Evolutionary conservation across 23 red algal genomes (phyloP), one percentile per base, ranked within the genome.

Genomic region (Cyanidium caldarium): DNA sequence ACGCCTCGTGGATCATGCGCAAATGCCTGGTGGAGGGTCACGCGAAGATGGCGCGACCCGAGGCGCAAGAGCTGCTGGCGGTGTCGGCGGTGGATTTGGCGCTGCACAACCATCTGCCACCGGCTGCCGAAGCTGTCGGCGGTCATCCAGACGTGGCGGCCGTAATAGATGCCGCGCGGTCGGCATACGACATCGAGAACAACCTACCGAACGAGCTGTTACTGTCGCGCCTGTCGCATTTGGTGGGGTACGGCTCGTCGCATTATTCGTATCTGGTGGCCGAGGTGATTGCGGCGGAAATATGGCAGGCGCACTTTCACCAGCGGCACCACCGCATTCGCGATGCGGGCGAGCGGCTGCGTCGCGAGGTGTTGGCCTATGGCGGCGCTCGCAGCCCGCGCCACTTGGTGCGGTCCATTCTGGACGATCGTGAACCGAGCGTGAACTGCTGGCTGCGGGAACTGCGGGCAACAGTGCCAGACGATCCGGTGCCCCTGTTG

Each of bases 221-320:
- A 1, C 2, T 75, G 33, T 20, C 19, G 38, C 58, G 46, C 1
- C 12, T 75, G 42, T 26, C 35, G 23, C 35, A 75, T 75, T 28
- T 61, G 7, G 21, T 61, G 19, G 58, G 70, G 33, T 75, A 75
- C n/a, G 70, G 45, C 1, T 42, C 40, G 13, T 75, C 35, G 36
- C 43, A 75, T 46, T 75, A 75, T 56, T 75, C 70, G 12, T 75
- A 75, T 46, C n/a, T 75, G 3, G 30, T 75, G 37, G 70, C 70
- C 1, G 43, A 46, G 25, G 41, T 75, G 16, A 34, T 75, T 46
- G 70, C 70, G 2, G 38, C 70, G 1, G 58, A 75, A 28, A 46
- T 75, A 61, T 75, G 70, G 70, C 7, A 56, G 31, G 13, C 35
- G 34, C 39, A 40, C 14, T 75, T 75, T 75, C 35, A 19, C 25